A percentile compares a stretch with the other conserved stretches of the same genome.
Evolutionary conservation across 805 yeast species (phyloP).

Genomic region (Spathaspora sp.): DNA sequence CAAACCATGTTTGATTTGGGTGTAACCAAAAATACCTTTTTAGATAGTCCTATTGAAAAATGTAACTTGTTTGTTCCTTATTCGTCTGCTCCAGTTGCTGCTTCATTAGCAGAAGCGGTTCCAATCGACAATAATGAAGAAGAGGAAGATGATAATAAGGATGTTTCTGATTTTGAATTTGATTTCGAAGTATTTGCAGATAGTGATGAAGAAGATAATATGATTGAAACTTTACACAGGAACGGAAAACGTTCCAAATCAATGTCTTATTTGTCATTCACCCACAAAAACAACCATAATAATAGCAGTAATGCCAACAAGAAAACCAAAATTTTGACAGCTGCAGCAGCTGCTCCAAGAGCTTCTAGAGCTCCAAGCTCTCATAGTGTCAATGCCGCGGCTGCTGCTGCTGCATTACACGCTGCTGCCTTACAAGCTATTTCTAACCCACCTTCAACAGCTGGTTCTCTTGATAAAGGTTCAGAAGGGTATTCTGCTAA

Average conservation of each 20-base stretch:
- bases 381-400: conserved; percentile 61
- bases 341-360: conserved; percentile 83
- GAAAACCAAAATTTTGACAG: conserved; percentile 53
- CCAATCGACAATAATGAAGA: not conserved
- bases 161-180: conserved; percentile 40
- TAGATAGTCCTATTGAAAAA: conserved; percentile 26
- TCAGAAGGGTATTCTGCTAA: conserved; percentile 26
- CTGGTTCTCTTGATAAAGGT: conserved; percentile 8
- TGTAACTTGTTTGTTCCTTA: conserved; percentile 61
- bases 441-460: conserved; percentile 24
- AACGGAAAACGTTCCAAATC: conserved; percentile 62
- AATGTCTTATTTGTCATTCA: conserved; percentile 49
- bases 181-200: conserved; percentile 49
- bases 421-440: conserved; percentile 60
- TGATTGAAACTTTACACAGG: conserved; percentile 39
- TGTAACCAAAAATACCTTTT: conserved; percentile 37
- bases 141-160: conserved; percentile 5
- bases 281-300: not conserved
- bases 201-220: conserved; percentile 34
- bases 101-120: conserved; percentile 43
- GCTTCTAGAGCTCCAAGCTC: conserved; percentile 59
- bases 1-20: conserved; percentile 54
- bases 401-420: conserved; percentile 71
- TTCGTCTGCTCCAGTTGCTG: conserved; percentile 74
- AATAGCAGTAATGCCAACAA: conserved; percentile 23